These are phyloP conservation scores for Fusarium subglutinans DNA, from an alignment of 2,329 filamentous ascomycete species.

Conservation along the genomic window DNA sequence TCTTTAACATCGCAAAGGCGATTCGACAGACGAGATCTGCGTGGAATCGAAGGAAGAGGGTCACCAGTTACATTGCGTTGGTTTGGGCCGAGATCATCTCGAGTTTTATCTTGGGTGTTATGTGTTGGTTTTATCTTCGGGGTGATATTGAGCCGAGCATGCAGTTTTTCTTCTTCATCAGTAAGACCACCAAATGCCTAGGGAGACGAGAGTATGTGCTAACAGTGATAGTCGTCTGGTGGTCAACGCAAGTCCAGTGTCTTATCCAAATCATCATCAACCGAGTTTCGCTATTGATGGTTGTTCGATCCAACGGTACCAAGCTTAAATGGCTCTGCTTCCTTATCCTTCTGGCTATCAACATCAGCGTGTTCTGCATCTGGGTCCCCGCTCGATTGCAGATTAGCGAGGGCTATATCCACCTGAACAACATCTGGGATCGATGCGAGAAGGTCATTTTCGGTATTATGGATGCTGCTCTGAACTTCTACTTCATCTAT, in stretches of 20 bases:
- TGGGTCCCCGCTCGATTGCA: conserved; percentile 61
- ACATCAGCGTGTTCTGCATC: conserved; percentile 60
- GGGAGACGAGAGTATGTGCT: background rate
- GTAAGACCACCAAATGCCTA: conserved; percentile 5
- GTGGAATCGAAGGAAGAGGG: conserved; percentile 31
- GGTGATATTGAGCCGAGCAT: conserved; percentile 44
- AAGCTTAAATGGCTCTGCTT: conserved; percentile 57
- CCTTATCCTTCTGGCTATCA: conserved; percentile 54
- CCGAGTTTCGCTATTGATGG: conserved; percentile 57
- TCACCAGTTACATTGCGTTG: conserved; percentile 35
- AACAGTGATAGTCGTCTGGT: conserved; percentile 40
- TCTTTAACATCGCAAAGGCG: conserved; percentile 40
- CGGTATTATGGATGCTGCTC: conserved; percentile 54
- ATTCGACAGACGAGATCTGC: conserved; percentile 29
- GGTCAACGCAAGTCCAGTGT: conserved; percentile 52
- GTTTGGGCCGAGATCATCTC: conserved; percentile 41
- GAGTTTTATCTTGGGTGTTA: conserved; percentile 37
- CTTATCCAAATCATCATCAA: conserved; percentile 64
- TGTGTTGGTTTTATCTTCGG: conserved; percentile 41
- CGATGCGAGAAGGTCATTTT: conserved; percentile 61
- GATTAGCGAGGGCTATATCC: conserved; percentile 49
- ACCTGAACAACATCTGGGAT: conserved; percentile 60
- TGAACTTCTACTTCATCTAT: conserved; percentile 59
- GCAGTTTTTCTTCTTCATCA: conserved; percentile 42
- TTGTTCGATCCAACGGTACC: conserved; percentile 46